phyloP scores from a whole-genome alignment of 1,284 basidiomycete genomes.

The Trichosporon asahii region DNA sequence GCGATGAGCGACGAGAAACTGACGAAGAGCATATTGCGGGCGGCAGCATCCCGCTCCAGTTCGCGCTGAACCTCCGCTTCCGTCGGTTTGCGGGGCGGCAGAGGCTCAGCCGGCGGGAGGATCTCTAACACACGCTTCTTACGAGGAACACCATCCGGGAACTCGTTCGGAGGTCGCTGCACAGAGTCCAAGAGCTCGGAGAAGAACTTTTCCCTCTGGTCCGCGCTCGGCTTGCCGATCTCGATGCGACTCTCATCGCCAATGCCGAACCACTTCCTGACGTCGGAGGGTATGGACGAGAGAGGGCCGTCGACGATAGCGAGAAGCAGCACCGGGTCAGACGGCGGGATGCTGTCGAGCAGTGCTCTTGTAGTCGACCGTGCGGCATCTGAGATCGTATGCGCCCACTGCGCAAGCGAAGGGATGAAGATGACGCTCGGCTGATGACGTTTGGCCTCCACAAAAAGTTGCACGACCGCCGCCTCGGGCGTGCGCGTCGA shows the following conservation, averaged over 20 bases:
- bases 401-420: slow-evolving; percentile 79
- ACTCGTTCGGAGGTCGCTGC: slow-evolving; percentile 73
- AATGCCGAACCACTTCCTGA: slow-evolving; percentile 85
- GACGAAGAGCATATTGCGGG: slow-evolving; percentile 79
- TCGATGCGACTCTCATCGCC: slow-evolving; percentile 70
- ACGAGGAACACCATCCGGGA: slow-evolving; percentile 83
- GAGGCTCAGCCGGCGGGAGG: slow-evolving; percentile 82
- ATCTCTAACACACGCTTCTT: slow-evolving; percentile 80
- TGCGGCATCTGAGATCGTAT: slow-evolving; percentile 77
- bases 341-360: slow-evolving; percentile 82
- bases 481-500: slow-evolving; percentile 89
- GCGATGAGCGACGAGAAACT: slow-evolving; percentile 79
- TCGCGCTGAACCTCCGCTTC: slow-evolving; percentile 79
- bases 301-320: slow-evolving; percentile 80
- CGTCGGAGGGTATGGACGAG: slow-evolving; percentile 70
- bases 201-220: slow-evolving; percentile 76
- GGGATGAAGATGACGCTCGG: slow-evolving; percentile 95
- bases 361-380: slow-evolving; percentile 82
- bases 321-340: slow-evolving; percentile 86
- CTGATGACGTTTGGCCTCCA: slow-evolving; percentile 95
- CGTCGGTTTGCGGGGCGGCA: slow-evolving; percentile 78
- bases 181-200: slow-evolving; percentile 66
- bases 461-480: slow-evolving; percentile 90
- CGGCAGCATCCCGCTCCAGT: slow-evolving; percentile 72
- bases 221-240: slow-evolving; percentile 57